Evolutionary conservation across 176 grass and related monocot genomes (phyloP), one percentile per base, ranked within the genome.

Genomic region (Dactylis glomerata): DNA sequence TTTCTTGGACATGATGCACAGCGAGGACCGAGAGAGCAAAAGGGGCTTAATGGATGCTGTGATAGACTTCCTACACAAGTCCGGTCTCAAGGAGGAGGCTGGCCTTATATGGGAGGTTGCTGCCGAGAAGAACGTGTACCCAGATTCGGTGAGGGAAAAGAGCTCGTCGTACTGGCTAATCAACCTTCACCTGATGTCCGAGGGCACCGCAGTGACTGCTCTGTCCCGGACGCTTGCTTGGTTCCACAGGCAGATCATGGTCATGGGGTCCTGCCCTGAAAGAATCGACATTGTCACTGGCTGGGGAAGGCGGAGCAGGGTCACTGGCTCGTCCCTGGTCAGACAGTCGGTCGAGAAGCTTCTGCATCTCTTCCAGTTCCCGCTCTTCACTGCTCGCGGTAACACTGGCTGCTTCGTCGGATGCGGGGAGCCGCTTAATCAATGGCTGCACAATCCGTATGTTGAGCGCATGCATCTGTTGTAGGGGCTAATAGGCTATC

Each of bases 1-100:
- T 79, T 98, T 98, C 83, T 74, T 98, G 71, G 92, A 98, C 65
- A 79, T 94, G 91, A 92, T 98, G 91, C 96, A 98, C 73, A 98
- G 85, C 24, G 96, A 98, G 87, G 96, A 95, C 46, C 79, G 96
- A 51, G 96, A 98, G 89, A 94, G 96, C 62, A 98, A 98, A 79
- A 83, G 96, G 75, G 96, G 93, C 58, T 64, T 98, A 27, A 86
- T 98, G 82, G 96, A 98, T 83, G 93, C 96, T 27, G 87, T 98
- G 23, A 89, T 98, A 78, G 89, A 98, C 55, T 98, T 98, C 85
- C 84, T 98, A 40, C 93, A 95, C 84, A 92, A 91, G 76, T 95
- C 91, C 0, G 93, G 91, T 19, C 89, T 93, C 23, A 98, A 98
- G 84, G 96, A 98, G 81, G 96, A 98, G 68, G 96, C 96, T 14